A percentile compares a stretch with the other conserved stretches of the same genome.
phyloP scores from a whole-genome alignment of 139 green algal genomes.

The Tetradesmus lagerheimii region DNA sequence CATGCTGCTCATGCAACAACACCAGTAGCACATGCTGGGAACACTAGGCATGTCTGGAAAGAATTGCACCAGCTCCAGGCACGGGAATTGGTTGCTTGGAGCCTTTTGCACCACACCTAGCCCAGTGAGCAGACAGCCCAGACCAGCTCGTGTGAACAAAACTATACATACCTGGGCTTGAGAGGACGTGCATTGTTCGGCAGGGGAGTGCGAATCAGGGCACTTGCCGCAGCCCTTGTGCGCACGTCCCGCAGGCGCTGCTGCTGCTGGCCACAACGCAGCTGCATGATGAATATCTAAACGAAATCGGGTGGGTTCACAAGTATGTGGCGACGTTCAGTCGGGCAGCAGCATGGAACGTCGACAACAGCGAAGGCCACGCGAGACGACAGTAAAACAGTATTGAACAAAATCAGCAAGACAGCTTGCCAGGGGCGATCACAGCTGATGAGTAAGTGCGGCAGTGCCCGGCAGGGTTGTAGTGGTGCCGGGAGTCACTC shows the following conservation, averaged over 20 bases:
- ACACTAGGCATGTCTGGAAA: neutral
- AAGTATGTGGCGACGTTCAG: neutral
- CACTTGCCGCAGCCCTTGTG: constrained; percentile 9
- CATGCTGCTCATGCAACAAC: neutral
- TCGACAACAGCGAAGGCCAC: neutral
- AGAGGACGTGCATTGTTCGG: constrained; percentile 10
- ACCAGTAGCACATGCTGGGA: neutral
- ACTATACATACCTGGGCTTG: constrained; percentile 15
- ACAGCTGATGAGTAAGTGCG: neutral
- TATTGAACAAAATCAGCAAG: neutral
- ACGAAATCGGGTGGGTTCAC: neutral
- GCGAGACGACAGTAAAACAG: neutral
- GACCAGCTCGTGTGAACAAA: neutral
- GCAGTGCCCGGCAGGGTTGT: neutral
- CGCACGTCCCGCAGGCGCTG: neutral
- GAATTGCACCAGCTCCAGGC: neutral
- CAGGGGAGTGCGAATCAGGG: constrained; percentile 9
- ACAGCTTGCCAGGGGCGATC: neutral
- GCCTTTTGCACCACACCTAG: neutral
- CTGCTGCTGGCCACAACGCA: neutral
- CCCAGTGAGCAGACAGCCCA: neutral
- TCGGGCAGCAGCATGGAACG: neutral
- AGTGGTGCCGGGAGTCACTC: neutral
- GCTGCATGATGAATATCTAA: neutral
- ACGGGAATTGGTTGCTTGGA: neutral